Evolutionary conservation across 2,329 filamentous ascomycete genomes (phyloP).

Genomic region (Pseudogymnoascus sp.): DNA sequence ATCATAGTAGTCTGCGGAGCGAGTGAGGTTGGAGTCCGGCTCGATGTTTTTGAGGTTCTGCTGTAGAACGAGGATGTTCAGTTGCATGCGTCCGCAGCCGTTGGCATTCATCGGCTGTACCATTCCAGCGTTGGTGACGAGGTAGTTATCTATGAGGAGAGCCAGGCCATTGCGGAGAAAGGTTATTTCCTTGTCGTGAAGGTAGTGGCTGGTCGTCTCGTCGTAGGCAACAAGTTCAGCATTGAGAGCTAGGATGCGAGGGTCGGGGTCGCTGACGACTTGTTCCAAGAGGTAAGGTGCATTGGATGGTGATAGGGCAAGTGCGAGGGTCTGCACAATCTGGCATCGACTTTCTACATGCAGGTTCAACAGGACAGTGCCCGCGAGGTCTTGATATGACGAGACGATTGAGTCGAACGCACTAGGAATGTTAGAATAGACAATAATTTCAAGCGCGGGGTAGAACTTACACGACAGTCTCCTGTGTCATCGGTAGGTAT

Average conservation of each 20-base stretch:
- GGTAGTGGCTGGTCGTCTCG: slow-evolving; percentile 65
- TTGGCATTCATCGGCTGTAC: slow-evolving; percentile 77
- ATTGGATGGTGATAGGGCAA: slow-evolving; percentile 50
- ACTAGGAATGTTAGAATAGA: slow-evolving; percentile 32
- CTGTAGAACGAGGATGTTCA: slow-evolving; percentile 91
- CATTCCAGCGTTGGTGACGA: slow-evolving; percentile 62
- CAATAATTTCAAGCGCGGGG: slow-evolving; percentile 1
- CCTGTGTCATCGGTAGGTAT: slow-evolving; percentile 78
- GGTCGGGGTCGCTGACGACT: slow-evolving; percentile 68
- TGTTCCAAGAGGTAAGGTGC: slow-evolving; percentile 60
- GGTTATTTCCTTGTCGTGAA: slow-evolving; percentile 60
- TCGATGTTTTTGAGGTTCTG: slow-evolving; percentile 96
- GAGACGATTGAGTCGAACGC: slow-evolving; percentile 81
- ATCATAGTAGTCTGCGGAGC: slow-evolving; percentile 59
- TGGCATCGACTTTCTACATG: slow-evolving; percentile 85
- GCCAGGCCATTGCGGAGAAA: slow-evolving; percentile 74
- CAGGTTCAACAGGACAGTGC: slow-evolving; percentile 71
- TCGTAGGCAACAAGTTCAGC: slow-evolving; percentile 79
- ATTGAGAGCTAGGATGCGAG: slow-evolving; percentile 75
- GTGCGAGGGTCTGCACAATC: slow-evolving; percentile 68
- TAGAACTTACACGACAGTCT: slow-evolving; percentile 64
- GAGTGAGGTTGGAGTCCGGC: slow-evolving; percentile 53
- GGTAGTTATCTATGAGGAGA: slow-evolving; percentile 67
- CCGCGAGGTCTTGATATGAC: slow-evolving; percentile 73
- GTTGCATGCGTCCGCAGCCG: slow-evolving; percentile 78